phyloP scores from a whole-genome alignment of 1,284 basidiomycete species.

The Ceratobasidium sp. region DNA sequence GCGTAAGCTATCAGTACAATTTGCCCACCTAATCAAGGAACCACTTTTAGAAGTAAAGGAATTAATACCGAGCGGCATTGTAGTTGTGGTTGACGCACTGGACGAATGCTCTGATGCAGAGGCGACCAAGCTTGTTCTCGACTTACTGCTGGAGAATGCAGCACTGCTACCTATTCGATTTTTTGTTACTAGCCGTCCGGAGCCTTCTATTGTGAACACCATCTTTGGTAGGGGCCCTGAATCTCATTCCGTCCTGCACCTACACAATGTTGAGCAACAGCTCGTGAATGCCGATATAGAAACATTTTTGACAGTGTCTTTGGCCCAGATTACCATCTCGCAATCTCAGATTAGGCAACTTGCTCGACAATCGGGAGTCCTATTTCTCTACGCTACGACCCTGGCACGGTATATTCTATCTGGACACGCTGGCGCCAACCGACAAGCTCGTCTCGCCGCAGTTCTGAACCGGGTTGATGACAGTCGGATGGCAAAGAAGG shows the following conservation, averaged over 20 bases:
- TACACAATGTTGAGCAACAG: neutral
- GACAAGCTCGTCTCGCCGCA: neutral
- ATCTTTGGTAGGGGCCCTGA: too few relatives aligned
- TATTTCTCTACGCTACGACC: slow-evolving; percentile 1
- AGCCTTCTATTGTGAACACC: neutral
- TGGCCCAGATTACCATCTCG: too few relatives aligned
- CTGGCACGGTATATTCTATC: neutral
- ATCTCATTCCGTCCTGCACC: too few relatives aligned
- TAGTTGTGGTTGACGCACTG: slow-evolving; percentile 7
- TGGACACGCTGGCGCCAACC: neutral
- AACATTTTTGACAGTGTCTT: too few relatives aligned
- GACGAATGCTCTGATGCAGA: slow-evolving; percentile 2
- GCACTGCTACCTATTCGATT: neutral
- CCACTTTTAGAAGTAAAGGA: neutral
- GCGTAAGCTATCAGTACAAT: neutral
- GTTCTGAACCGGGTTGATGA: neutral
- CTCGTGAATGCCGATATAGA: neutral
- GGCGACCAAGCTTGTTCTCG: neutral
- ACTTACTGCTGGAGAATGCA: neutral
- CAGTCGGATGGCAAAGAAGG: too few relatives aligned
- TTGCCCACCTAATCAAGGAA: neutral
- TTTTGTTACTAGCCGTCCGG: slow-evolving; percentile 7
- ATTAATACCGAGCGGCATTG: neutral
- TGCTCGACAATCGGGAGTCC: neutral
- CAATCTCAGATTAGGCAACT: neutral